Conservation (phyloP, 2,329 filamentous ascomycete species). For the Microdochium paspali region DNA sequence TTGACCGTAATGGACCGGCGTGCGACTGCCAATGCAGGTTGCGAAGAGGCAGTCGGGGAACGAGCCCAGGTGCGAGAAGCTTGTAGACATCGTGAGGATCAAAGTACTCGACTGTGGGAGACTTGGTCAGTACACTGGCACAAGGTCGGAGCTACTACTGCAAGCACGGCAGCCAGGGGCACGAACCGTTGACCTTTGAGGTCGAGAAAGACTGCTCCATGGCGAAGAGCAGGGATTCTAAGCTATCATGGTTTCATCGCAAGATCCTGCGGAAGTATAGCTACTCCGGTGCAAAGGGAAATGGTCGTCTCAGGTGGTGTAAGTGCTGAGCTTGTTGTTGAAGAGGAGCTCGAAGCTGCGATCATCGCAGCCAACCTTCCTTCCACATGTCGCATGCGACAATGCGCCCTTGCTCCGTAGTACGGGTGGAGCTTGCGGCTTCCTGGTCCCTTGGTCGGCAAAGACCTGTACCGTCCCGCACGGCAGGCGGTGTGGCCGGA, state of each 20-base stretch:
- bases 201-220: slow-evolving; percentile 62
- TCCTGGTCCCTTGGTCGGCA: too few relatives aligned
- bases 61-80: slow-evolving; percentile 67
- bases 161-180: neutral
- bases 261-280: slow-evolving; percentile 1
- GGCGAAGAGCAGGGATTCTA: slow-evolving; percentile 23
- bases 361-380: neutral
- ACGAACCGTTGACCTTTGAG: slow-evolving; percentile 67
- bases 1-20: slow-evolving; percentile 81
- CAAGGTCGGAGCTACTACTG: neutral
- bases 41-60: slow-evolving; percentile 71
- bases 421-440: too few relatives aligned
- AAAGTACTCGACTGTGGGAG: slow-evolving; percentile 74
- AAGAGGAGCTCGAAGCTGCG: too few relatives aligned
- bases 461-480: too few relatives aligned
- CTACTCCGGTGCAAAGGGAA: too few relatives aligned
- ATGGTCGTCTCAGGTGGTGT: too few relatives aligned
- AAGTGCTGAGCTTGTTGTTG: too few relatives aligned
- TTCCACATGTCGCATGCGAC: neutral
- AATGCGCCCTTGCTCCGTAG: neutral
- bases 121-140: slow-evolving; percentile 6
- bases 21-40: slow-evolving; percentile 98
- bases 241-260: slow-evolving; percentile 18
- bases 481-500: neutral
- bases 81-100: slow-evolving; percentile 87